phyloP scores from a whole-genome alignment of 768 basidiomycete species.

The Naganishia randhawae region DNA sequence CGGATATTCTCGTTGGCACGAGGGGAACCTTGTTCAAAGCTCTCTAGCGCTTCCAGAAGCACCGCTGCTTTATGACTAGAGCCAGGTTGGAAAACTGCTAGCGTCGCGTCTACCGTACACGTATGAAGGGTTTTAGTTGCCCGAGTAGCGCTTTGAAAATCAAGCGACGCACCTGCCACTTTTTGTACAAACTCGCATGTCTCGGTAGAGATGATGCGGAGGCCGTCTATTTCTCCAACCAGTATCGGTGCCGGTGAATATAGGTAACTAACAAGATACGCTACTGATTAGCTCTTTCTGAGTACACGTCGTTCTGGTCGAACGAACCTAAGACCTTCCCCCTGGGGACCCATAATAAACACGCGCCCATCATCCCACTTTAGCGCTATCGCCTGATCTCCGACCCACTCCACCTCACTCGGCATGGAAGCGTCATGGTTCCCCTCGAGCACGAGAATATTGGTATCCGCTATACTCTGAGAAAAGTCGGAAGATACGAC shows the following conservation, averaged over 20 bases:
- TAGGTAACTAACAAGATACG: slow-evolving; percentile 60
- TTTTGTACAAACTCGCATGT: slow-evolving; percentile 86
- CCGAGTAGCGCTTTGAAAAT: background rate
- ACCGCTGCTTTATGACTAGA: slow-evolving; percentile 88
- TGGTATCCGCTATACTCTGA: slow-evolving; percentile 79
- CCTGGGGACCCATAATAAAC: slow-evolving; percentile 85
- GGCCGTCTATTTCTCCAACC: slow-evolving; percentile 82
- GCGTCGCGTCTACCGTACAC: slow-evolving; percentile 60
- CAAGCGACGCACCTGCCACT: slow-evolving; percentile 67
- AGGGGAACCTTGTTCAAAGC: slow-evolving; percentile 74
- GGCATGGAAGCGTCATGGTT: slow-evolving; percentile 43
- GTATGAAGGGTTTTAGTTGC: background rate
- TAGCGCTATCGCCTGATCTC: slow-evolving; percentile 86
- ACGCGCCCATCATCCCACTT: slow-evolving; percentile 69
- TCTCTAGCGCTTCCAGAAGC: slow-evolving; percentile 85
- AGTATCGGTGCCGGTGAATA: slow-evolving; percentile 73
- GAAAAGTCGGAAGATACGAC: slow-evolving; percentile 95
- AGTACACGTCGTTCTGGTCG: background rate
- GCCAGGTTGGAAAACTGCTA: slow-evolving; percentile 85
- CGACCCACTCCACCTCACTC: slow-evolving; percentile 85
- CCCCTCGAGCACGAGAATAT: slow-evolving; percentile 47
- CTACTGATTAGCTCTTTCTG: background rate
- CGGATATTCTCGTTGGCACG: slow-evolving; percentile 91
- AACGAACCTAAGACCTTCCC: slow-evolving; percentile 74
- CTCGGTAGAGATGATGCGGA: slow-evolving; percentile 74